Percentiles rank a stretch among this genome's conserved stretches.
Conservation (phyloP, 140 eudicot species). For the Stevia rebaudiana region DNA sequence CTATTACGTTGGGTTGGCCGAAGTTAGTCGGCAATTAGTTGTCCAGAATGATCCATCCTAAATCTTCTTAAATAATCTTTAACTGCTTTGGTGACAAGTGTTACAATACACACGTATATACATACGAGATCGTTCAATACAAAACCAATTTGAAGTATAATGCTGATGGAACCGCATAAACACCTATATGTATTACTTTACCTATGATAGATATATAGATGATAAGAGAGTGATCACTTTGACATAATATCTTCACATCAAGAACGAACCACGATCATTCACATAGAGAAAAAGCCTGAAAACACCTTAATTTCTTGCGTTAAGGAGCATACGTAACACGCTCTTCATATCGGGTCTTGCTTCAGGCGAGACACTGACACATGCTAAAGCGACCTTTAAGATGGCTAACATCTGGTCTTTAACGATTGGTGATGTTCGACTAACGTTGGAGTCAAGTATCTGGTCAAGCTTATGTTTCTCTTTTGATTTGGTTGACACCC, state of each 20-base stretch:
- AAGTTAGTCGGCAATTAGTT: too few species aligned
- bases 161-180: not conserved
- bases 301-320: slow-evolving; percentile 44
- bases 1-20: not conserved
- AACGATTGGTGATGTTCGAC: slow-evolving; percentile 41
- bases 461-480: slow-evolving; percentile 43
- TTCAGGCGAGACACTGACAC: slow-evolving; percentile 60
- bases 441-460: slow-evolving; percentile 55
- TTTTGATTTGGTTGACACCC: slow-evolving; percentile 56
- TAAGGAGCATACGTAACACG: slow-evolving; percentile 67
- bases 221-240: not conserved
- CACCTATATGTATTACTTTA: not conserved
- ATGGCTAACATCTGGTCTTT: slow-evolving; percentile 70
- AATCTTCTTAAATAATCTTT: not conserved
- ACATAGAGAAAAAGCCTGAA: not conserved
- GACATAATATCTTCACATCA: not conserved
- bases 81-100: not conserved
- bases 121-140: not conserved
- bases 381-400: slow-evolving; percentile 69
- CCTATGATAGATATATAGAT: not conserved
- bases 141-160: not conserved
- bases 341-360: slow-evolving; percentile 84
- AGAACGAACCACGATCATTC: not conserved
- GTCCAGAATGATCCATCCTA: too few species aligned
- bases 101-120: not conserved